These are phyloP conservation scores for Sordaria brevicollis DNA, from an alignment of 495 filamentous ascomycete species.

Conservation along the genomic window DNA sequence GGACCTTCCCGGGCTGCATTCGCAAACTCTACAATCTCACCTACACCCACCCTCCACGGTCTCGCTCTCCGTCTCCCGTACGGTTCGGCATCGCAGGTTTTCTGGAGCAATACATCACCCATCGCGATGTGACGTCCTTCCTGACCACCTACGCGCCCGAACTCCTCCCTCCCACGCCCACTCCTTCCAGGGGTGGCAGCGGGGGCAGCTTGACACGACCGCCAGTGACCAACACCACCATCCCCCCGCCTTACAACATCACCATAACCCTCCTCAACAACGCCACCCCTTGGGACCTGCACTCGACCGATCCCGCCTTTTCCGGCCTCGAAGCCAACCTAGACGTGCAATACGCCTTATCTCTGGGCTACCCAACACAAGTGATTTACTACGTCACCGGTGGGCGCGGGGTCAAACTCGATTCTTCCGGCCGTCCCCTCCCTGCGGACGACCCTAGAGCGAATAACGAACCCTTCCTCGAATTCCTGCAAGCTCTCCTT, in stretches of 20 bases:
- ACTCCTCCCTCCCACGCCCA: slow-evolving; percentile 15
- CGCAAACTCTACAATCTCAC: slow-evolving; percentile 31
- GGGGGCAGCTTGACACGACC: not conserved
- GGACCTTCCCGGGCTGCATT: slow-evolving; percentile 27
- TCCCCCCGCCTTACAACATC: slow-evolving; percentile 42
- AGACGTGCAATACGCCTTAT: slow-evolving; percentile 59
- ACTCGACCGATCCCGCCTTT: slow-evolving; percentile 8
- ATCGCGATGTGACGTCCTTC: slow-evolving; percentile 47
- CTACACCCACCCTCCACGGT: slow-evolving; percentile 11
- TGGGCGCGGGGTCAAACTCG: slow-evolving; percentile 47
- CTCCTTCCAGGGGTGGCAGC: not conserved
- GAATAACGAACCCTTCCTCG: slow-evolving; percentile 71
- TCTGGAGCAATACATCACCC: slow-evolving; percentile 54
- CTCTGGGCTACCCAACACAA: slow-evolving; percentile 47
- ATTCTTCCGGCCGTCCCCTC: slow-evolving; percentile 39
- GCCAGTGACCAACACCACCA: not conserved
- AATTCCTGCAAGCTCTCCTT: slow-evolving; percentile 63
- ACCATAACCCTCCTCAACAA: slow-evolving; percentile 50
- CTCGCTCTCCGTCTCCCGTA: slow-evolving; percentile 12
- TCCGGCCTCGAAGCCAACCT: slow-evolving; percentile 56
- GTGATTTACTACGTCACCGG: slow-evolving; percentile 58
- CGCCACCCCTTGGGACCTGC: slow-evolving; percentile 33
- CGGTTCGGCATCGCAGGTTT: slow-evolving; percentile 59
- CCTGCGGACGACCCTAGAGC: slow-evolving; percentile 25
- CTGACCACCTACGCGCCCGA: slow-evolving; percentile 40